Percentiles rank a stretch among this genome's conserved stretches.
phyloP scores from a whole-genome alignment of 2,329 filamentous ascomycete genomes.

The Beauveria sp. region DNA sequence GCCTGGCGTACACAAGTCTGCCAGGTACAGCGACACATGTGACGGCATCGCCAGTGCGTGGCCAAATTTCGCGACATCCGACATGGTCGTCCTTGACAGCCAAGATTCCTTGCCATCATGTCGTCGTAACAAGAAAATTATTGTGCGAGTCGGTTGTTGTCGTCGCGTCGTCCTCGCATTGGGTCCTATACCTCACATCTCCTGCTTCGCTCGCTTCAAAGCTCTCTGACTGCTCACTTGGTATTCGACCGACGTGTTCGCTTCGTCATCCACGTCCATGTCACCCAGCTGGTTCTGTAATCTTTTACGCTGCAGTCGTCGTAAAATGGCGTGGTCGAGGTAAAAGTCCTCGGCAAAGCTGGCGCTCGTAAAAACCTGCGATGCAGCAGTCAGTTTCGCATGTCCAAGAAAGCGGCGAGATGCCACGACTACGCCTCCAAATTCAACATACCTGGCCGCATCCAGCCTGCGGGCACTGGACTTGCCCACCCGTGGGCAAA shows the following conservation, averaged over 20 bases:
- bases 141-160: not conserved
- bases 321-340: constrained; percentile 47
- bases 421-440: not conserved
- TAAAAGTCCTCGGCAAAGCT: constrained; percentile 42
- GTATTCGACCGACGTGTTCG: constrained; percentile 15
- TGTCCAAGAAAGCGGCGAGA: not conserved
- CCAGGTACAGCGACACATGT: not conserved
- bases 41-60: not conserved
- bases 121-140: not conserved
- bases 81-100: too few species aligned
- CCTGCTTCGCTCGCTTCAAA: not conserved
- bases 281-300: constrained; percentile 32
- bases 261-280: constrained; percentile 31
- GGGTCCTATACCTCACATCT: not conserved
- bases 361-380: constrained; percentile 37
- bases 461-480: constrained; percentile 57
- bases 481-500: constrained; percentile 34
- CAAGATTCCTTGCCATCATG: not conserved
- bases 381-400: not conserved
- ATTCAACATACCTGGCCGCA: constrained; percentile 46
- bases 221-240: not conserved
- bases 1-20: not conserved
- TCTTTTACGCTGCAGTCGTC: constrained; percentile 49
- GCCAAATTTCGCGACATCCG: not conserved
- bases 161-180: not conserved